phyloP scores from a whole-genome alignment of 441 rosid species.

The Aquilaria agallochum region DNA sequence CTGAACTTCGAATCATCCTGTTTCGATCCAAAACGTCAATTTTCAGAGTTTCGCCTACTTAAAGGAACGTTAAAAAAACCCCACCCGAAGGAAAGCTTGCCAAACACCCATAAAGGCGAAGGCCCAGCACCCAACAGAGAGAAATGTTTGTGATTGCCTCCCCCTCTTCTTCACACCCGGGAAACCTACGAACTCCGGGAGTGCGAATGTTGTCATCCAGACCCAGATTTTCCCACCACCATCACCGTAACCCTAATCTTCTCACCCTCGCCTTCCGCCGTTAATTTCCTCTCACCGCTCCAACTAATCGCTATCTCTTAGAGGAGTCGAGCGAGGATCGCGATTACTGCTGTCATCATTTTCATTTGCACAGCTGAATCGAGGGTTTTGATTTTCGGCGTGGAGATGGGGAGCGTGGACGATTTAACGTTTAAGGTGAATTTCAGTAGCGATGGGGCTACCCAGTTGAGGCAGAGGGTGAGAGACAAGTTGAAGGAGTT shows the following conservation, averaged over 20 bases:
- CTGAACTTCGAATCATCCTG: no score
- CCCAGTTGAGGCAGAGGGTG: constrained; percentile 61
- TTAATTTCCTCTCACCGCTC: neutral
- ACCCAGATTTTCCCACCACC: neutral
- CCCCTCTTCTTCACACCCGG: no score
- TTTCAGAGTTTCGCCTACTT: no score
- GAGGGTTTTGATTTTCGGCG: constrained; percentile 18
- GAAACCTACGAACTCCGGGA: no score
- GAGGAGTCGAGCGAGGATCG: constrained; percentile 4
- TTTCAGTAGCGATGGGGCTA: constrained; percentile 68
- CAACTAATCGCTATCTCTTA: neutral
- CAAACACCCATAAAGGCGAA: no score
- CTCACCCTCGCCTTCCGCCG: neutral
- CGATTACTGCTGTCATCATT: neutral
- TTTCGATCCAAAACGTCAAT: no score
- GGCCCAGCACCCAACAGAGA: no score
- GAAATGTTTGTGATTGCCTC: no score
- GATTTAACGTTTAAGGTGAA: constrained; percentile 69
- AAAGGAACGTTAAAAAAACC: no score
- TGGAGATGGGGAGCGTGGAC: constrained; percentile 55
- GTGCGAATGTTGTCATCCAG: no score
- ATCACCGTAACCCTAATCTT: neutral
- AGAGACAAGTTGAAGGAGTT: constrained; percentile 83
- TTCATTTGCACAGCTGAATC: constrained; percentile 5
- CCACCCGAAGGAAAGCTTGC: no score